Percentiles rank a stretch among this genome's conserved stretches.
Evolutionary conservation across 108 stramenopile species (phyloP).

Genomic region (Nitzschia sp.): DNA sequence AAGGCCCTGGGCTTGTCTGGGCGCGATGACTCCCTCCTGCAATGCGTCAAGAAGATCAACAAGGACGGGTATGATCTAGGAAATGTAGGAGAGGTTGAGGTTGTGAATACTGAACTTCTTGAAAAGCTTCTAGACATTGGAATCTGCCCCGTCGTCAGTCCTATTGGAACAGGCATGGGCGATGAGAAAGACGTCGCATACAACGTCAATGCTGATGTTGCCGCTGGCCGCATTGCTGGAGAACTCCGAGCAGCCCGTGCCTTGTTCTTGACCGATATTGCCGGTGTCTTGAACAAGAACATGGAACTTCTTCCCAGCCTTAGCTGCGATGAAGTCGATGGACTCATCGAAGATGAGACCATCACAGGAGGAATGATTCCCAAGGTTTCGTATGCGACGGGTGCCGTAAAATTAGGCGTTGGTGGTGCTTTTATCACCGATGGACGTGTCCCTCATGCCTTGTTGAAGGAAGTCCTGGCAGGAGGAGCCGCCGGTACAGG

Average conservation of each 20-base stretch:
- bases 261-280: slow-evolving; percentile 95
- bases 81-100: slow-evolving; percentile 87
- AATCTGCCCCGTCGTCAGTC: slow-evolving; percentile 92
- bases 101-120: slow-evolving; percentile 81
- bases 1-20: slow-evolving; percentile 88
- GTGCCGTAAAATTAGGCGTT: slow-evolving; percentile 81
- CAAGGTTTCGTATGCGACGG: slow-evolving; percentile 83
- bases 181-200: slow-evolving; percentile 75
- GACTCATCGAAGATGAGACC: slow-evolving; percentile 87
- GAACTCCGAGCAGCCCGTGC: slow-evolving; percentile 85
- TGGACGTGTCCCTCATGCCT: slow-evolving; percentile 87
- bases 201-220: slow-evolving; percentile 98
- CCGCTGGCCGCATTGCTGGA: slow-evolving; percentile 93
- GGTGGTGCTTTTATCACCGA: slow-evolving; percentile 85
- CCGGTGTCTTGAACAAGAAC: slow-evolving; percentile 93
- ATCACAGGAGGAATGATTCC: slow-evolving; percentile 98
- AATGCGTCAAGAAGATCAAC: slow-evolving; percentile 69
- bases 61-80: slow-evolving; percentile 80
- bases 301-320: slow-evolving; percentile 75
- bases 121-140: slow-evolving; percentile 73
- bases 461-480: slow-evolving; percentile 79
- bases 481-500: slow-evolving; percentile 41
- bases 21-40: slow-evolving; percentile 86
- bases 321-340: slow-evolving; percentile 66
- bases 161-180: slow-evolving; percentile 88